Conservation (phyloP, 2,329 filamentous ascomycete genomes). For the Fusarium temperatum region DNA sequence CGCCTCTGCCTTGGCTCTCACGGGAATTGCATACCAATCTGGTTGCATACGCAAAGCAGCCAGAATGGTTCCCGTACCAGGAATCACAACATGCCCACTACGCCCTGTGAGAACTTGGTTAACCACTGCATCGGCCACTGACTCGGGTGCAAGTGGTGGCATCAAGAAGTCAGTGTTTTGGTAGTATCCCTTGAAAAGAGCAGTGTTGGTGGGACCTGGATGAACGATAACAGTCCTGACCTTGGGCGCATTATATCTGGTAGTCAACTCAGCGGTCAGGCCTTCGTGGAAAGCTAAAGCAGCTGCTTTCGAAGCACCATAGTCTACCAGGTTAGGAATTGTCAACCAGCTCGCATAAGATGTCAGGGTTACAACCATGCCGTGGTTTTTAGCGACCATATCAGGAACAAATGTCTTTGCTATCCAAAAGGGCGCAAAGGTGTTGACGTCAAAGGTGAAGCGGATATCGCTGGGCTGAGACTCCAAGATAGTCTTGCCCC, state of each 20-base stretch:
- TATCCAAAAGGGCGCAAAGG: conserved; percentile 73
- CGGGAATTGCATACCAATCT: conserved; percentile 68
- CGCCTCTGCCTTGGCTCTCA: conserved; percentile 54
- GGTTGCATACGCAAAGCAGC: conserved; percentile 62
- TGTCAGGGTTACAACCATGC: conserved; percentile 77
- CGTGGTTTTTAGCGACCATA: conserved; percentile 72
- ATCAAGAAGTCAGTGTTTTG: conserved; percentile 53
- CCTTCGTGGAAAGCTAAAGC: conserved; percentile 75
- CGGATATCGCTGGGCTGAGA: conserved; percentile 66
- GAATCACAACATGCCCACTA: conserved; percentile 59
- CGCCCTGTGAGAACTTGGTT: conserved; percentile 58
- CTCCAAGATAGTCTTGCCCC: conserved; percentile 69
- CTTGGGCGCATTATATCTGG: conserved; percentile 68
- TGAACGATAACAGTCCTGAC: conserved; percentile 74
- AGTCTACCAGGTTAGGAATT: conserved; percentile 73
- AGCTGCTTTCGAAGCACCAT: conserved; percentile 72
- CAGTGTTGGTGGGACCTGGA: conserved; percentile 55
- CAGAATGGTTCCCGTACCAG: conserved; percentile 51
- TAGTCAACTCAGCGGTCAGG: conserved; percentile 64
- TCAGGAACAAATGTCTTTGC: conserved; percentile 72
- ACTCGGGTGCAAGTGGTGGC: conserved; percentile 50
- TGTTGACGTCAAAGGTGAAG: conserved; percentile 77
- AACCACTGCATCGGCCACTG: conserved; percentile 58
- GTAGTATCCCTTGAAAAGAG: conserved; percentile 60
- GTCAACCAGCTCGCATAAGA: conserved; percentile 69